phyloP scores from a whole-genome alignment of 2,329 filamentous ascomycete genomes.

The Dothideomycetidae sp. region DNA sequence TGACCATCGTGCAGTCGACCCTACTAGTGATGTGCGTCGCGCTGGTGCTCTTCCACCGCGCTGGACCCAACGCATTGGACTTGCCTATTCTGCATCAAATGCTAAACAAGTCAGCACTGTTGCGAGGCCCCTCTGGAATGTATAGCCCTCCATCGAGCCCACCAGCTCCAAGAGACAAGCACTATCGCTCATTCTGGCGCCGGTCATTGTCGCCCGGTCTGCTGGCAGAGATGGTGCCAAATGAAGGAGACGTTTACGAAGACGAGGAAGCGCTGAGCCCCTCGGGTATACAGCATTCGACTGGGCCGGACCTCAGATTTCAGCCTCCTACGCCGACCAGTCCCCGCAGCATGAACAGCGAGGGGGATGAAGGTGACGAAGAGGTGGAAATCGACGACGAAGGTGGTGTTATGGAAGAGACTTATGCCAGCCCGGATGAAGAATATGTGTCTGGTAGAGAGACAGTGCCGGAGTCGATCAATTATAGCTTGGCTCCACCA shows the following conservation, averaged over 20 bases:
- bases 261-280: conserved; percentile 18
- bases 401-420: background rate
- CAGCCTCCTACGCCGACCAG: conserved; percentile 23
- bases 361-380: background rate
- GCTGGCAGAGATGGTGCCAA: conserved; percentile 16
- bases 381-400: conserved; percentile 1
- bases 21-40: conserved; percentile 76
- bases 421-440: background rate
- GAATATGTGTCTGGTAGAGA: background rate
- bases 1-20: conserved; percentile 83
- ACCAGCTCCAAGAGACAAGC: conserved; percentile 24
- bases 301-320: conserved; percentile 21
- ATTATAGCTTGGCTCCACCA: conserved; percentile 16
- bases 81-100: conserved; percentile 34
- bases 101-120: conserved; percentile 18
- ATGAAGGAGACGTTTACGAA: conserved; percentile 17
- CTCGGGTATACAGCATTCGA: conserved; percentile 10
- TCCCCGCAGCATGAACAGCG: background rate
- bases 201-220: conserved; percentile 14
- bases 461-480: conserved; percentile 13
- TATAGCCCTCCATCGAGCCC: conserved; percentile 22
- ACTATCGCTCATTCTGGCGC: conserved; percentile 19
- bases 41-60: conserved; percentile 59
- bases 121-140: conserved; percentile 16
- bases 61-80: conserved; percentile 18